phyloP scores from a whole-genome alignment of 2,329 filamentous ascomycete species.

The Stemphylium lycopersici region DNA sequence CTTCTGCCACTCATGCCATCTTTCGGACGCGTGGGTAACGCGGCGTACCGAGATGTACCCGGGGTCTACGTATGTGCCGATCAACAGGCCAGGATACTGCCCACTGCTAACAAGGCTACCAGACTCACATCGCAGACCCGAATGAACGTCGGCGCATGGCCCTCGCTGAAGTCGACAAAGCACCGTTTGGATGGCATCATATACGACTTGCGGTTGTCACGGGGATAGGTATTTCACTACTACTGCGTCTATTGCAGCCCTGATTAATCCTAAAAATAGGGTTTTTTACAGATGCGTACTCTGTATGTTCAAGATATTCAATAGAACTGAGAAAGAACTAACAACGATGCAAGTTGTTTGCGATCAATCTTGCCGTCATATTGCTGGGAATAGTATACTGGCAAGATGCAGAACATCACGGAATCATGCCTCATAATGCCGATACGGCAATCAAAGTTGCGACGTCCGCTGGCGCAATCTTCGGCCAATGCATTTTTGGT shows the following conservation, averaged over 20 bases:
- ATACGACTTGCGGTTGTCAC: conserved; percentile 77
- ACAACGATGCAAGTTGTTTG: conserved; percentile 58
- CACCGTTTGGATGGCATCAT: conserved; percentile 65
- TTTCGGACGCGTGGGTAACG: conserved; percentile 37
- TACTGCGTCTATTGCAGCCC: no score
- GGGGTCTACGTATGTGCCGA: conserved; percentile 29
- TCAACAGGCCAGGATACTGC: neutral
- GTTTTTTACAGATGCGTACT: conserved; percentile 86
- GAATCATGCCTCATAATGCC: conserved; percentile 65
- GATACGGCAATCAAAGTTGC: conserved; percentile 87
- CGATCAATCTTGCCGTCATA: conserved; percentile 57
- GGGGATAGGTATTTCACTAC: conserved; percentile 78
- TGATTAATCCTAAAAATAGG: conserved; percentile 50
- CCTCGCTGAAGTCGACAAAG: conserved; percentile 46
- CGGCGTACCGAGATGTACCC: conserved; percentile 40
- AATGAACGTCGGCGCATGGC: conserved; percentile 47
- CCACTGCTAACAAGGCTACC: conserved; percentile 17
- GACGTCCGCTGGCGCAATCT: conserved; percentile 80
- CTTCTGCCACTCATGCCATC: conserved; percentile 27
- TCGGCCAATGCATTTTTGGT: conserved; percentile 78
- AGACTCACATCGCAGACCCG: conserved; percentile 42
- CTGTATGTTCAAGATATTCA: conserved; percentile 18
- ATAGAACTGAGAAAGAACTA: conserved; percentile 2
- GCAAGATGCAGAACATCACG: conserved; percentile 52
- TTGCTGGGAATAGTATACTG: conserved; percentile 85